These are phyloP conservation scores for Biancaea sappan DNA, from an alignment of 306 rosid genomes.

Conservation along the genomic window DNA sequence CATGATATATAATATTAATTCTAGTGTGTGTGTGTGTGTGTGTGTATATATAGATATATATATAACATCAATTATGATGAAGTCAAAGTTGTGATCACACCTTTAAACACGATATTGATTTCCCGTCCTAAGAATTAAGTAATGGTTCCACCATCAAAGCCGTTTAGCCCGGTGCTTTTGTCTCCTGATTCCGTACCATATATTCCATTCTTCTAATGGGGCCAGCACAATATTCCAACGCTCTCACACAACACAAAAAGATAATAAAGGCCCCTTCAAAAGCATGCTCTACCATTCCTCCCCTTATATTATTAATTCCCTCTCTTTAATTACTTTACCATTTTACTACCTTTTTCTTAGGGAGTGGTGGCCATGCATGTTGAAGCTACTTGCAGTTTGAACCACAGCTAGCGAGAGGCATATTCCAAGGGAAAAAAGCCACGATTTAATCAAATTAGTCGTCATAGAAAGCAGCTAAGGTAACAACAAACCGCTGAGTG, in stretches of 20 bases:
- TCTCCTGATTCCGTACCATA: constrained; percentile 34
- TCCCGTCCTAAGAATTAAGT: neutral
- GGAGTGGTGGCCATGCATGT: neutral
- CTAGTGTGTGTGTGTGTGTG: too few relatives aligned
- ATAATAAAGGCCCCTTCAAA: neutral
- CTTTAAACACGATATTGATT: constrained; percentile 4
- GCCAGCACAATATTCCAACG: neutral
- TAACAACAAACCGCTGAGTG: neutral
- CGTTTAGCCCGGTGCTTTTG: constrained; percentile 39
- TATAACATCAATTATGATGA: neutral
- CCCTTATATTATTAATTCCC: too few relatives aligned
- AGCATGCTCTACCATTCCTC: neutral
- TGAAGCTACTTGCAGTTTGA: neutral
- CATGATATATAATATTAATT: too few relatives aligned
- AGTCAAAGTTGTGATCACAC: constrained; percentile 29
- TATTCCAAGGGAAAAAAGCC: neutral
- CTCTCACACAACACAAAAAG: neutral
- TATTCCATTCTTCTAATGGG: neutral
- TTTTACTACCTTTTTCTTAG: neutral
- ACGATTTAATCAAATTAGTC: neutral
- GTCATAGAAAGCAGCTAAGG: neutral
- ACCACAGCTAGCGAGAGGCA: neutral
- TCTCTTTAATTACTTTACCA: too few relatives aligned
- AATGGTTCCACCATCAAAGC: constrained; percentile 27
- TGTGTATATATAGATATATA: too few relatives aligned